These are phyloP conservation scores for Hyaloscypha variabilis DNA, from an alignment of 495 filamentous ascomycete species.

Conservation along the genomic window DNA sequence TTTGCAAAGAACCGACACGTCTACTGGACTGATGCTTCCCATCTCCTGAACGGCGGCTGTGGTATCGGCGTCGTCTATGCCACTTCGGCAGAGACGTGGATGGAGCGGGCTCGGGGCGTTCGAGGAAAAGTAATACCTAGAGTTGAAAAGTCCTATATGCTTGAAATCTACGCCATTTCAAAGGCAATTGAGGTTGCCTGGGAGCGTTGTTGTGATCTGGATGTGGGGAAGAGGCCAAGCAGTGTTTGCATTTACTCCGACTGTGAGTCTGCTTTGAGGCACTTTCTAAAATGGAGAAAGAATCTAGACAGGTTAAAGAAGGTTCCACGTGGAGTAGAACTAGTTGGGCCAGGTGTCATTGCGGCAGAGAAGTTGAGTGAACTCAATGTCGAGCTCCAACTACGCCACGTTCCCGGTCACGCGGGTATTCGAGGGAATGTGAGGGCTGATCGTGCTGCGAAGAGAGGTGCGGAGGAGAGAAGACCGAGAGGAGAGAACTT, in stretches of 20 bases:
- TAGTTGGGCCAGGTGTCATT: slow-evolving; percentile 3
- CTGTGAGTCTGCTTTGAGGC: background rate
- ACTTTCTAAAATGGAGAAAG: background rate
- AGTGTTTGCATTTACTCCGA: slow-evolving; percentile 2
- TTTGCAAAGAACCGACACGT: background rate
- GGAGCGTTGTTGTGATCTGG: background rate
- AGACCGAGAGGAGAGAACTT: too few relatives aligned
- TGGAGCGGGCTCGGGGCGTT: background rate
- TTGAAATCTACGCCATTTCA: background rate
- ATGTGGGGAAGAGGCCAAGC: background rate
- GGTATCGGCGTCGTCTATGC: background rate
- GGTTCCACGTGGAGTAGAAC: background rate
- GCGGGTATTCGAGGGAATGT: background rate
- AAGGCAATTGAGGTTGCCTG: background rate
- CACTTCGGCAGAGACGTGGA: background rate
- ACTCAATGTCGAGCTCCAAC: background rate
- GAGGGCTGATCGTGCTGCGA: background rate
- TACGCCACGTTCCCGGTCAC: background rate
- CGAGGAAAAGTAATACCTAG: too few relatives aligned
- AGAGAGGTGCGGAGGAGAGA: background rate
- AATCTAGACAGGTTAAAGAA: background rate
- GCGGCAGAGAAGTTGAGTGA: background rate
- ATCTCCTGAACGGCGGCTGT: background rate
- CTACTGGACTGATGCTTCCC: slow-evolving; percentile 3
- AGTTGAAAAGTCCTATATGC: background rate